A percentile compares a stretch with the other conserved stretches of the same genome.
Conservation (phyloP, 2,329 filamentous ascomycete genomes). For the Hirsutella rhossiliensis region DNA sequence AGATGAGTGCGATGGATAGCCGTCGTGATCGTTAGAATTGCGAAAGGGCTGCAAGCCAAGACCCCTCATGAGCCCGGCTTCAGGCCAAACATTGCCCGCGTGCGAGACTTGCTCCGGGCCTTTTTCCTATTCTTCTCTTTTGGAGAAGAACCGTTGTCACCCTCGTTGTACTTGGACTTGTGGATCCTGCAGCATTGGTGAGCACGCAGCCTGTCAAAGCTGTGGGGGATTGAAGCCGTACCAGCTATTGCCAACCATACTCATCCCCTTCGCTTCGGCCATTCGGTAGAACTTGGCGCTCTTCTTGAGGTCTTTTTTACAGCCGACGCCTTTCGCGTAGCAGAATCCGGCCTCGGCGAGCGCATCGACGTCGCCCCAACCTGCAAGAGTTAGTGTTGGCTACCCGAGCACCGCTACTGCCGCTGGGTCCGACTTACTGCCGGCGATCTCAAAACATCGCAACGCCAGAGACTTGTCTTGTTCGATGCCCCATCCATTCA, state of each 20-base stretch:
- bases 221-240: constrained; percentile 33
- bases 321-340: constrained; percentile 86
- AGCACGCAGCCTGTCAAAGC: neutral
- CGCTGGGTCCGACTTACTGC: constrained; percentile 40
- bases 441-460: constrained; percentile 92
- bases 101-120: constrained; percentile 62
- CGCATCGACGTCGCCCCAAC: constrained; percentile 91
- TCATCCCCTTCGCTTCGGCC: constrained; percentile 88
- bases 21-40: constrained; percentile 16
- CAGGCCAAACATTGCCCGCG: constrained; percentile 57
- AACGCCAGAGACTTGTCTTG: constrained; percentile 82
- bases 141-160: constrained; percentile 26
- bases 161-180: constrained; percentile 82
- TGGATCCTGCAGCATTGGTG: constrained; percentile 60
- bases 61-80: constrained; percentile 15
- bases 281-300: constrained; percentile 81
- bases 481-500: constrained; percentile 96
- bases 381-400: constrained; percentile 20
- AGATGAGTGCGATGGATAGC: constrained; percentile 17
- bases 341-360: constrained; percentile 92
- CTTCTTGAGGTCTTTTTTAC: constrained; percentile 93
- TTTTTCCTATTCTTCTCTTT: constrained; percentile 47
- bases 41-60: neutral
- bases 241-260: constrained; percentile 98
- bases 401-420: neutral